Evolutionary conservation across 306 rosid genomes (phyloP), one percentile per base, ranked within the genome.

Genomic region (Castanopsis chinensis): DNA sequence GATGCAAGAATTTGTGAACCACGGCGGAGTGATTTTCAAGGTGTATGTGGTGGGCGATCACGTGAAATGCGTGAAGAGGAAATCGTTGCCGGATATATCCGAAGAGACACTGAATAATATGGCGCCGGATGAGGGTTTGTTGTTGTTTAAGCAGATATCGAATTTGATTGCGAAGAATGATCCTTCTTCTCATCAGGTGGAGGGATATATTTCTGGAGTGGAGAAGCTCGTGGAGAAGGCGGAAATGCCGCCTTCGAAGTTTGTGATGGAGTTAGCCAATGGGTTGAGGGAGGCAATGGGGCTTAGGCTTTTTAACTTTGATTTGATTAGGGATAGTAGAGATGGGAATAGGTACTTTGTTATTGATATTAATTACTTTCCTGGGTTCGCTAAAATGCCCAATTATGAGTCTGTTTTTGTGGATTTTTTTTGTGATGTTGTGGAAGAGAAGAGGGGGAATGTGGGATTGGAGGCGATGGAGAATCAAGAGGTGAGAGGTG

Each of bases 361-460:
- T 0, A 86, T 92, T 75, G 97, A 92, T 78, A 86, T 92, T 78
- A 92, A 92, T 68, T 92, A 92, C 83, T 90, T 90, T 74, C 95
- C 95, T 1, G 97, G 97, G n/a, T 92, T 78, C 76, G 89, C 85
- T 0, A 92, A 92, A 49, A 43, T 87, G 73, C 92, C 94, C 4
- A 32, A 71, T 71, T 92, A 73, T 61, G 92, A 89, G 57, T 15
- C 69, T 0, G 79, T 89, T 43, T 37, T 92, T 68, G 89, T 90
- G 1, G 43, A 84, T 49, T 92, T 90, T 77, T 82, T 90, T 80
- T 60, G 79, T 85, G 83, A 79, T 21, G 3, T 80, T 71, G 53
- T 87, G 5, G 60, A 69, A 70, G 6, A 51, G 4, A 77, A 79
- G 52, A 67, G 71, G 11, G 5, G 45, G 45, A 41, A 41, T 8